phyloP scores from a whole-genome alignment of 176 grass and related monocot genomes.

The Raddia guianensis region DNA sequence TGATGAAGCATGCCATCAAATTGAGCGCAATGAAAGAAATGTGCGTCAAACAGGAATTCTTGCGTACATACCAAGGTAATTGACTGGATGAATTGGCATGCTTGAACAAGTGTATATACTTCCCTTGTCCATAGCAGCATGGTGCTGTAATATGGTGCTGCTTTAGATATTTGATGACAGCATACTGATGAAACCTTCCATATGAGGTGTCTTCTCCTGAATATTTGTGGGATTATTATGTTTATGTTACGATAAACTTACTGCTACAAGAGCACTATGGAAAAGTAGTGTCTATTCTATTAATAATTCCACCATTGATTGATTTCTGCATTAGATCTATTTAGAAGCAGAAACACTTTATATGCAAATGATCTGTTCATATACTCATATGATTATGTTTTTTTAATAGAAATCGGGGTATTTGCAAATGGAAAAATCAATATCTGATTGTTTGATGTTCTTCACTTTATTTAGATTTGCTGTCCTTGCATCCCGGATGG shows the following conservation, averaged over 20 bases:
- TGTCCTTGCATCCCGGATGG: constrained; percentile 92
- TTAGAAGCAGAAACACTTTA: constrained; percentile 3
- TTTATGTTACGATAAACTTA: not conserved
- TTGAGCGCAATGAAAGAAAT: constrained; percentile 94
- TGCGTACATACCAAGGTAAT: constrained; percentile 87
- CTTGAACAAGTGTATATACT: not conserved
- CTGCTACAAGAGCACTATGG: constrained; percentile 4
- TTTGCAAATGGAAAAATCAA: constrained; percentile 6
- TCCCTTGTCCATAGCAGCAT: constrained; percentile 20
- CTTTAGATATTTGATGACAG: constrained; percentile 14
- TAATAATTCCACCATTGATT: not conserved
- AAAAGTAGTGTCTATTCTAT: constrained; percentile 17
- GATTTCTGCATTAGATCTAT: not conserved
- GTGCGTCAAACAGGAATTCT: constrained; percentile 74
- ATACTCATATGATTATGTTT: constrained; percentile 1
- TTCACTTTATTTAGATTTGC: constrained; percentile 67
- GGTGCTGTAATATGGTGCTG: not conserved
- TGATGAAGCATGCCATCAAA: constrained; percentile 94
- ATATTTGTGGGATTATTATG: not conserved
- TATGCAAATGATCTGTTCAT: not conserved
- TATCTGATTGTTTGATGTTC: constrained; percentile 35
- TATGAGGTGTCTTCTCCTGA: not conserved
- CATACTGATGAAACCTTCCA: not conserved
- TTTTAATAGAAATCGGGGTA: constrained; percentile 24
- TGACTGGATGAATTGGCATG: constrained; percentile 35